These are phyloP conservation scores for Umbellularia californica DNA, from an alignment of 164 flowering plant genomes.

Conservation along the genomic window DNA sequence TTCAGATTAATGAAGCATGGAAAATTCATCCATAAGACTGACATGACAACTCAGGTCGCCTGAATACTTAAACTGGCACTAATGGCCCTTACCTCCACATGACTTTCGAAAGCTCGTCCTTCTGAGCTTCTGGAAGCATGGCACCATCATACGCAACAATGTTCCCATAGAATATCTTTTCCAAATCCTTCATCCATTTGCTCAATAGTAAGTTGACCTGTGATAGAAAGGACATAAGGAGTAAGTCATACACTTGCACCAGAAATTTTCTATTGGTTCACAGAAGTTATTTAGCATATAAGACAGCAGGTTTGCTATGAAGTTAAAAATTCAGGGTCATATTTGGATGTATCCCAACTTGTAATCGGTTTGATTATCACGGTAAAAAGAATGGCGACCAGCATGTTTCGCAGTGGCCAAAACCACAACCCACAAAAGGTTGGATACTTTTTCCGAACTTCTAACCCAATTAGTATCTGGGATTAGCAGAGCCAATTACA, in stretches of 20 bases:
- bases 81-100: slow-evolving; percentile 67
- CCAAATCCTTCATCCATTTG: slow-evolving; percentile 95
- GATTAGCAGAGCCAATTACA: too few species aligned
- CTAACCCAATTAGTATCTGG: too few species aligned
- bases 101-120: slow-evolving; percentile 53
- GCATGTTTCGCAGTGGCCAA: not conserved
- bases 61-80: not conserved
- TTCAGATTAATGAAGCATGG: not conserved
- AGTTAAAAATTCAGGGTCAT: not conserved
- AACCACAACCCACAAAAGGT: not conserved
- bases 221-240: slow-evolving; percentile 1
- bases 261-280: not conserved
- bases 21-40: not conserved
- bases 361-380: not conserved
- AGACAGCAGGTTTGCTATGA: not conserved
- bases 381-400: not conserved
- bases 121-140: slow-evolving; percentile 75
- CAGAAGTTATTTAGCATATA: not conserved
- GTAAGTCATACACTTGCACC: not conserved
- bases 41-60: not conserved
- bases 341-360: not conserved
- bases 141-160: slow-evolving; percentile 94
- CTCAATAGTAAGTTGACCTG: slow-evolving; percentile 84
- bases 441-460: not conserved
- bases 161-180: slow-evolving; percentile 94